Base-by-base conservation (phyloP, 441 rosid genomes). In the Codiaeum variegatum region DNA sequence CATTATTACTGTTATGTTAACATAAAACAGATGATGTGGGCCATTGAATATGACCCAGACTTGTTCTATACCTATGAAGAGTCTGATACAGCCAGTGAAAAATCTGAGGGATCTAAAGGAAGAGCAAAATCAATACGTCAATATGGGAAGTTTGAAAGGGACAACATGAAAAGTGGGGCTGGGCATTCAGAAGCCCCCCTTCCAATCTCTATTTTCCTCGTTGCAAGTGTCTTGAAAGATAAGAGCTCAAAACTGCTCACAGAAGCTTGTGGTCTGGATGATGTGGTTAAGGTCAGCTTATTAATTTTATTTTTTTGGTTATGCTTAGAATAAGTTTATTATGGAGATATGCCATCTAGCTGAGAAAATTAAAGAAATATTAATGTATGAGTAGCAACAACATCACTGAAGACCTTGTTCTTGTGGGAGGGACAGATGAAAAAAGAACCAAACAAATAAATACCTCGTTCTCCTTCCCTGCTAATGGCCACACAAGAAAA, bases 221-320 rank as follows among this genome's bases (percentile, higher is more conserved):
- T 92, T 70, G 99, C 99, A 56, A 91, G 94, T 74, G 97, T 94
- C 79, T 80, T 94, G 79, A 92, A 94, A 77, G 99, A 94, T 73
- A 90, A 88, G 88, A 94, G 98, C 83, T 67, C 86, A 42, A 88
- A 77, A 83, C 87, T 92, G 62, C 73, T 86, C 81, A 81, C 80
- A 24, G 96, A 94, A 84, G 98, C 99, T 75, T 88, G 90, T 1
- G 98, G 98, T 76, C 88, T 95, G n/a, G 99, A 95, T 46, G 99
- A 95, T 70, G 94, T 95, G 32, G 91, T 94, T 75, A 90, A 90
- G 96, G 98, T 91, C 68, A 79, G 82, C 67, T 67, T 66, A 38
- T 67, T 68, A 60, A 75, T 49, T 63, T 74, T n/a, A 51, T 76
- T 51, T 54, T 13, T 67, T 70, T 56, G 9, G 16, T 64, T 16